Evolutionary conservation across 129 eudicot species (phyloP).

Genomic region (Heracleum sosnowskyi): DNA sequence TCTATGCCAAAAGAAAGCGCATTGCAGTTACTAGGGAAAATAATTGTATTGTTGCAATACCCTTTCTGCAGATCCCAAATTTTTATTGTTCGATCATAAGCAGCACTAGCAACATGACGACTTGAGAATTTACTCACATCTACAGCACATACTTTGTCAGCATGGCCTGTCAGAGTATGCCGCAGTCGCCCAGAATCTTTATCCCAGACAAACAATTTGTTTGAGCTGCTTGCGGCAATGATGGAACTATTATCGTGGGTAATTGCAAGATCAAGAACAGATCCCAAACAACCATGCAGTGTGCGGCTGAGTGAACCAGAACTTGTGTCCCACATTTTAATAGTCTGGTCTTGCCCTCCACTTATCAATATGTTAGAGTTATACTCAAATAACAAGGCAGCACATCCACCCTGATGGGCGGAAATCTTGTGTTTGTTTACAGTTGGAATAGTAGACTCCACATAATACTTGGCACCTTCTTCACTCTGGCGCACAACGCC

Average conservation of each 20-base stretch:
- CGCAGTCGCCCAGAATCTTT: conserved; percentile 58
- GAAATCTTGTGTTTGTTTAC: conserved; percentile 56
- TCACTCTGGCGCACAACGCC: conserved; percentile 90
- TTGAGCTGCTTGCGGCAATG: conserved; percentile 82
- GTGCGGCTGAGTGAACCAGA: conserved; percentile 52
- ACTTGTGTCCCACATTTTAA: conserved; percentile 80
- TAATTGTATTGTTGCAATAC: conserved; percentile 64
- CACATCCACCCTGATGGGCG: conserved; percentile 89
- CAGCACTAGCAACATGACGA: conserved; percentile 73
- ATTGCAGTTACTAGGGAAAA: conserved; percentile 80
- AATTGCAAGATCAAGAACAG: conserved; percentile 71
- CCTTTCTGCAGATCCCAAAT: conserved; percentile 93
- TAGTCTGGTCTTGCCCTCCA: conserved; percentile 82
- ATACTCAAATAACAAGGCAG: conserved; percentile 62
- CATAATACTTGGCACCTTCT: conserved; percentile 74
- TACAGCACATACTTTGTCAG: conserved; percentile 88
- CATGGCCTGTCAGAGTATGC: conserved; percentile 84
- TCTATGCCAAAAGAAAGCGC: conserved; percentile 66
- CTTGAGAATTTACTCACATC: conserved; percentile 67
- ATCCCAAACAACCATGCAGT: conserved; percentile 69
- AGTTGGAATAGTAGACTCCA: conserved; percentile 60
- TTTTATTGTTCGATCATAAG: conserved; percentile 87
- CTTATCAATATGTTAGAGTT: conserved; percentile 59
- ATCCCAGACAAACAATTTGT: conserved; percentile 77
- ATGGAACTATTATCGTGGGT: conserved; percentile 61